phyloP scores from a whole-genome alignment of 139 green algal species.

The Coccomyxa sp. region DNA sequence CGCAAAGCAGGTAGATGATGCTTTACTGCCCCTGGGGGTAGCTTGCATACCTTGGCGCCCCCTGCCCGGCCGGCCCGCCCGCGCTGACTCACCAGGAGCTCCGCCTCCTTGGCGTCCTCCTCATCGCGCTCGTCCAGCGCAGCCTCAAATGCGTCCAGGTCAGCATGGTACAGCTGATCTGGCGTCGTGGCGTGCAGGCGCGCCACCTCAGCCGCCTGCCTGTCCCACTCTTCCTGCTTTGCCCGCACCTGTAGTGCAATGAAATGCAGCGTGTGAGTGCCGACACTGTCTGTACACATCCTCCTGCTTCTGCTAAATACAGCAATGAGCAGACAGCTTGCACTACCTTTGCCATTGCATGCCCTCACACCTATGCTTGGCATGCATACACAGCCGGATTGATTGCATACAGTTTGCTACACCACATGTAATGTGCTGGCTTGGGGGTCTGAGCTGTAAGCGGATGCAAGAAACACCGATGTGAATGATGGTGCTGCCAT shows the following conservation, averaged over 20 bases:
- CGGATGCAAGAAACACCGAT: too few relatives aligned
- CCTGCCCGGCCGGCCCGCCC: constrained; percentile 20
- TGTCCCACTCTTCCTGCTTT: constrained; percentile 29
- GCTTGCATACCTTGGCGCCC: not conserved
- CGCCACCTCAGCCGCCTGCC: constrained; percentile 51
- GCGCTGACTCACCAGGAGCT: constrained; percentile 10
- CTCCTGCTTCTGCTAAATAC: too few relatives aligned
- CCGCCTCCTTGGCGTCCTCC: constrained; percentile 12
- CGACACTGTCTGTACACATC: not conserved
- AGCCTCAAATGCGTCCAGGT: constrained; percentile 79
- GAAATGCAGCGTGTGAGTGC: not conserved
- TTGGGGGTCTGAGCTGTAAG: too few relatives aligned
- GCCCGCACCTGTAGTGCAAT: constrained; percentile 35
- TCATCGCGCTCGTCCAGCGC: constrained; percentile 28
- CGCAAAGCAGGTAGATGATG: too few relatives aligned
- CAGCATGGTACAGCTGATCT: constrained; percentile 70
- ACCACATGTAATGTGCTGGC: too few relatives aligned
- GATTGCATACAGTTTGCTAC: too few relatives aligned
- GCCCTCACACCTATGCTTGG: too few relatives aligned
- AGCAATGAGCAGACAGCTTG: too few relatives aligned
- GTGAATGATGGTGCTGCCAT: too few relatives aligned
- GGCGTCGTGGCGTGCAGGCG: constrained; percentile 53
- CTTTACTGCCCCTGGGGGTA: constrained; percentile 18
- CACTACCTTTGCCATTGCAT: too few relatives aligned
- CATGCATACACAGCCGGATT: too few relatives aligned